These are phyloP conservation scores for Blastobotrys proliferans DNA, from an alignment of 1,139 yeast genomes.

Conservation along the genomic window DNA sequence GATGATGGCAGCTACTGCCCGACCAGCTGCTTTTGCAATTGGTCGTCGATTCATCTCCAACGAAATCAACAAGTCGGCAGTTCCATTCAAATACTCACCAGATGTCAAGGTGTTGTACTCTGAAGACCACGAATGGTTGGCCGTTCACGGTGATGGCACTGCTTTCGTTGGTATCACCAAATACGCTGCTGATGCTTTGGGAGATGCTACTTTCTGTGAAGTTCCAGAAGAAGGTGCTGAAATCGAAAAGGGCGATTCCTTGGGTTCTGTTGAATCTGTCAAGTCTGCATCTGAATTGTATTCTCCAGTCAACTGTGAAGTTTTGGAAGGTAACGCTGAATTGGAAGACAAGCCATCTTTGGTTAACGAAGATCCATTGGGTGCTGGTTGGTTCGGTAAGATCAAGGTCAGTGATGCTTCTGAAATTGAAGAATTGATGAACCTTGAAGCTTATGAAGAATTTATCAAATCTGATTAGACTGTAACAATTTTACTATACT, in stretches of 20 bases:
- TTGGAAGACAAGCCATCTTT: constrained; percentile 71
- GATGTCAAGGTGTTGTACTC: constrained; percentile 57
- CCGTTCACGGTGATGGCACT: constrained; percentile 69
- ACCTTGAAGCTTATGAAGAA: constrained; percentile 59
- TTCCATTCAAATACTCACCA: constrained; percentile 48
- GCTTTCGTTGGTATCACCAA: constrained; percentile 87
- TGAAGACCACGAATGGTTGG: constrained; percentile 93
- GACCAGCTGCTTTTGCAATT: constrained; percentile 14
- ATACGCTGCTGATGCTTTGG: constrained; percentile 96
- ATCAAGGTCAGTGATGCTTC: constrained; percentile 47
- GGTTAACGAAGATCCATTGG: constrained; percentile 86
- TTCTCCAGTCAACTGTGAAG: constrained; percentile 77
- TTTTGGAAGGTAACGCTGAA: constrained; percentile 63
- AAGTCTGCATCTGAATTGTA: constrained; percentile 93
- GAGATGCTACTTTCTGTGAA: constrained; percentile 94
- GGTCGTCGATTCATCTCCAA: constrained; percentile 33
- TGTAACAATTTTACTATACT: too few species aligned
- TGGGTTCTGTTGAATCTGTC: constrained; percentile 93
- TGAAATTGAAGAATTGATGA: constrained; percentile 44
- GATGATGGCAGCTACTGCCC: constrained; percentile 10
- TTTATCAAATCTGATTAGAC: constrained; percentile 42
- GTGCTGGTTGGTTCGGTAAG: constrained; percentile 90
- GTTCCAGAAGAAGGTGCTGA: constrained; percentile 71
- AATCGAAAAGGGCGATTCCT: constrained; percentile 70
- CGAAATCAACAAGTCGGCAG: constrained; percentile 49